These are phyloP conservation scores for Microsporum ferrugineum DNA, from an alignment of 2,329 filamentous ascomycete genomes.

Conservation along the genomic window DNA sequence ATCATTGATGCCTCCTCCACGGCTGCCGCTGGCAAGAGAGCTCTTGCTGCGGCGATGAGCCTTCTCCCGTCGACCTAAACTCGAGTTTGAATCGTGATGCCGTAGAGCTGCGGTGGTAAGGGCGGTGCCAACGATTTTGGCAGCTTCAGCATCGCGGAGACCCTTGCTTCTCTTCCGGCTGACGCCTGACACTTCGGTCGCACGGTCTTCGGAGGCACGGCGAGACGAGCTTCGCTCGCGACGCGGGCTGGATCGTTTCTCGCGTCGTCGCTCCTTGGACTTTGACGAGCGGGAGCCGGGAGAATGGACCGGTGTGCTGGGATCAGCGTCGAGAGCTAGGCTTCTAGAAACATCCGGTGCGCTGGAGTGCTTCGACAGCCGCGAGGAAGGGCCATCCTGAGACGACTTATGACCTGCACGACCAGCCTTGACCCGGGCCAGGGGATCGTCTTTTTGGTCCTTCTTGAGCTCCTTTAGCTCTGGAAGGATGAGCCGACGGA, in stretches of 20 bases:
- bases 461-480: constrained; percentile 86
- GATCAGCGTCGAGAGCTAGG: constrained; percentile 44
- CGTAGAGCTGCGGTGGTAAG: constrained; percentile 52
- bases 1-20: constrained; percentile 26
- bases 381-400: constrained; percentile 44
- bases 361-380: constrained; percentile 46
- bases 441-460: constrained; percentile 63
- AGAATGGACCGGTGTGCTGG: not conserved
- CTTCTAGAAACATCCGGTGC: constrained; percentile 51
- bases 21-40: constrained; percentile 34
- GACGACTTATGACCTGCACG: constrained; percentile 50
- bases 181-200: constrained; percentile 39
- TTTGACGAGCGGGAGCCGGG: constrained; percentile 34
- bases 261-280: constrained; percentile 43
- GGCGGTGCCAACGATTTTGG: constrained; percentile 44
- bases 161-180: constrained; percentile 45
- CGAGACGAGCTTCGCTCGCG: constrained; percentile 37
- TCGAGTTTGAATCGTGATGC: constrained; percentile 54
- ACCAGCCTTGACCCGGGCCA: constrained; percentile 58
- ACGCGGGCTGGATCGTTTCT: constrained; percentile 39
- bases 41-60: constrained; percentile 40
- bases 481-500: constrained; percentile 76
- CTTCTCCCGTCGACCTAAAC: constrained; percentile 33
- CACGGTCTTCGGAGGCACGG: constrained; percentile 37
- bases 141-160: constrained; percentile 45